Evolutionary conservation across 805 yeast species (phyloP).

Genomic region (Pichia cephalocereana): DNA sequence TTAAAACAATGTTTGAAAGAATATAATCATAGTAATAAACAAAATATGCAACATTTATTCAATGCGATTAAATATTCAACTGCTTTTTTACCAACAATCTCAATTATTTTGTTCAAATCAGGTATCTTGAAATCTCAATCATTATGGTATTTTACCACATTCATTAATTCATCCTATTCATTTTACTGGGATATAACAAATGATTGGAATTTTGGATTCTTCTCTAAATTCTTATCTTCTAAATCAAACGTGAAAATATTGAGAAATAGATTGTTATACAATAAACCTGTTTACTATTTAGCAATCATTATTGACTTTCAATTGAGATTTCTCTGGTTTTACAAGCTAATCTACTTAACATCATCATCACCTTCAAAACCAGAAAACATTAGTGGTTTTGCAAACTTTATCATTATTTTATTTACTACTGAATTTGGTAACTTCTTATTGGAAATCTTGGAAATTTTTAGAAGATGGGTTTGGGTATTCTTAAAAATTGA

Average conservation of each 20-base stretch:
- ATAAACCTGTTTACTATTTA: constrained; percentile 36
- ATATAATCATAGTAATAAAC: constrained; percentile 36
- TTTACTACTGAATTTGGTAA: constrained; percentile 48
- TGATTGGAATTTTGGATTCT: constrained; percentile 76
- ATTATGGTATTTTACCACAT: constrained; percentile 36
- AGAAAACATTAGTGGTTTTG: constrained; percentile 1
- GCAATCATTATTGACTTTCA: constrained; percentile 55
- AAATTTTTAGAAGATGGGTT: constrained; percentile 73
- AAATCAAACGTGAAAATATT: constrained; percentile 15
- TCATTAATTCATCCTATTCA: constrained; percentile 66
- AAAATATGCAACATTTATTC: constrained; percentile 46
- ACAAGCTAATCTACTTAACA: constrained; percentile 29
- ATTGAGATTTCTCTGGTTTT: constrained; percentile 71
- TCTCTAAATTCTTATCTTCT: constrained; percentile 26
- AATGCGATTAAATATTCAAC: constrained; percentile 72
- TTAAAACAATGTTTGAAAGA: constrained; percentile 77
- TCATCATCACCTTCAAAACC: neutral
- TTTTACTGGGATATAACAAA: constrained; percentile 81
- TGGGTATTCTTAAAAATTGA: constrained; percentile 88
- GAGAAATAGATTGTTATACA: constrained; percentile 25
- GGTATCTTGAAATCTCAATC: constrained; percentile 21
- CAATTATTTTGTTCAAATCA: constrained; percentile 20
- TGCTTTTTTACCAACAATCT: constrained; percentile 45
- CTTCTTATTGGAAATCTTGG: constrained; percentile 61
- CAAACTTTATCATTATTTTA: constrained; percentile 17